phyloP scores from a whole-genome alignment of 768 basidiomycete species.

The Tylopilus rubrobrunneus region DNA sequence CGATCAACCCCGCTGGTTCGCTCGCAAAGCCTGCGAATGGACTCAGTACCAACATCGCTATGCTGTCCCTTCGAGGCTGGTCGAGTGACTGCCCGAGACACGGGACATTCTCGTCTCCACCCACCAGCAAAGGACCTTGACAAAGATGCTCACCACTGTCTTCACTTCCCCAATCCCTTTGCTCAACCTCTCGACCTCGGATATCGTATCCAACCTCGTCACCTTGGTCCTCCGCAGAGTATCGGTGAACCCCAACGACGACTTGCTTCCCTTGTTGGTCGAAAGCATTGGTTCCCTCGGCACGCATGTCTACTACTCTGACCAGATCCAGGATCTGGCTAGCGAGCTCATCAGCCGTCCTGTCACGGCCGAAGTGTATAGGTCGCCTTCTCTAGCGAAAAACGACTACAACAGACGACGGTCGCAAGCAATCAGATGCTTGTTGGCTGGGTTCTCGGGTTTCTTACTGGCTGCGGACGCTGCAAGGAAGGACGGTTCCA shows the following conservation, averaged over 20 bases:
- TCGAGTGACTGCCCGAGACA: constrained; percentile 68
- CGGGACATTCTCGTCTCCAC: constrained; percentile 49
- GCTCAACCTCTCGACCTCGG: constrained; percentile 87
- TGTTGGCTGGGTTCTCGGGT: constrained; percentile 67
- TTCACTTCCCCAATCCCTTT: constrained; percentile 80
- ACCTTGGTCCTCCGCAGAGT: constrained; percentile 70
- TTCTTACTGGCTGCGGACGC: constrained; percentile 61
- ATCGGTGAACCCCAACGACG: constrained; percentile 56
- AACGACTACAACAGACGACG: constrained; percentile 42
- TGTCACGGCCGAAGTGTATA: constrained; percentile 63
- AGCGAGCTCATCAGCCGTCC: constrained; percentile 78
- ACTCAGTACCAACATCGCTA: constrained; percentile 92
- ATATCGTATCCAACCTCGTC: constrained; percentile 77
- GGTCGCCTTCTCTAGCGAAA: constrained; percentile 40
- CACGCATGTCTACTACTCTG: constrained; percentile 91
- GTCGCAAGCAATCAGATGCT: constrained; percentile 62
- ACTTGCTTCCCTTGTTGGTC: constrained; percentile 63
- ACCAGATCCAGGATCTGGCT: constrained; percentile 91
- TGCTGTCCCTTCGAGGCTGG: constrained; percentile 78
- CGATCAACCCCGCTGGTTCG: constrained; percentile 80
- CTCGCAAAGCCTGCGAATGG: constrained; percentile 75
- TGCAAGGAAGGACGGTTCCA: constrained; percentile 34
- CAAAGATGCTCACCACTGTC: constrained; percentile 78
- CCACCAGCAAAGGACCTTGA: constrained; percentile 55
- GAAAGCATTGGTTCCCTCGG: constrained; percentile 81